Evolutionary conservation across 2,329 filamentous ascomycete species (phyloP), one percentile per base, ranked within the genome.

Genomic region (Thelonectria rubi): DNA sequence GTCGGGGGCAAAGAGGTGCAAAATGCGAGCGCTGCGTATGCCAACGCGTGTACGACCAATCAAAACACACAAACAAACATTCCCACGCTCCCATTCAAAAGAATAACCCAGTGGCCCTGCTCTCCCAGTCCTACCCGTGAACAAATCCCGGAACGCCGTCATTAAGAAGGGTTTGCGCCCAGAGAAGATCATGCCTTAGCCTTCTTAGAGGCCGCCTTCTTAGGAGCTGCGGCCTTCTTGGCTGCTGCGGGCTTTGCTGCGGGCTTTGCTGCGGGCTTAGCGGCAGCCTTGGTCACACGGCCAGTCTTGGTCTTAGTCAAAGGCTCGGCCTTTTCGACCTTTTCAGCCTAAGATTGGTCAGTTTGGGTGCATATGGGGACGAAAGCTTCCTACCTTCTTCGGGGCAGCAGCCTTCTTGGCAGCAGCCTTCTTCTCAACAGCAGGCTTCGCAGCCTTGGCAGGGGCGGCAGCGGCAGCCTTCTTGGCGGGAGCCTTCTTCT

Each of bases 241-340:
- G 78, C 68, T 11, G 78, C 72, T 7, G 80, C 76, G 21, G 78
- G 77, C 78, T 82, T 82, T 11, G 78, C 72, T 7, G 80, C 76
- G 21, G 78, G 77, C 78, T 82, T 82, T 30, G 26, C 26, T 7
- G 80, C 76, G 21, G 78, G 77, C 78, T 82, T 82, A 74, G 84
- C 82, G 42, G 81, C 77, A 8, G 82, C 82, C 87, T 95, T 96
- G 72, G 90, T 87, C 72, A 96, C 90, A 69, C 93, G 90, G 50
- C 93, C 92, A 55, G 91, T 89, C 87, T 95, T 95, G 77, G 92
- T 94, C 87, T 92, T 94, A 76, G 85, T 86, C 54, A 37, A 93
- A 80, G 50, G 90, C 60, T 78, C 75, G 65, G 88, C 83, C 79
- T 90, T 88, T 69, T 92, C 88, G 59, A 88, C 62, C 75, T 77